Evolutionary conservation across 139 green algal genomes (phyloP).

Genomic region (Chlorella vulgaris): DNA sequence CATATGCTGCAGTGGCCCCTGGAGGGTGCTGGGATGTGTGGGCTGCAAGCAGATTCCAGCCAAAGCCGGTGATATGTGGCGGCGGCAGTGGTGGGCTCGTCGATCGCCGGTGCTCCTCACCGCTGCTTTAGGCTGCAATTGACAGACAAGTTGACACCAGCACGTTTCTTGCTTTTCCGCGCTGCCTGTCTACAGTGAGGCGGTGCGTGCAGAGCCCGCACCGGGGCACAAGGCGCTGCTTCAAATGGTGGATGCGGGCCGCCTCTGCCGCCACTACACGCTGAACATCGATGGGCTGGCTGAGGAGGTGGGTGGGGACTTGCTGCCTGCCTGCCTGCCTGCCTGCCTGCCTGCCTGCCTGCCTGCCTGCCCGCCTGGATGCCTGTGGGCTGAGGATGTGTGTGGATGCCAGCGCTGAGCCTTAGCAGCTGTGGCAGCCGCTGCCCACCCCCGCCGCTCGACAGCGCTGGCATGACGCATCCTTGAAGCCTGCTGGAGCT

Average conservation of each 20-base stretch:
- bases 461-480: too few relatives aligned
- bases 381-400: too few relatives aligned
- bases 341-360: too few relatives aligned
- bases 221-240: constrained; percentile 64
- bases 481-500: too few relatives aligned
- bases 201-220: constrained; percentile 54
- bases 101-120: too few relatives aligned
- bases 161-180: constrained; percentile 64
- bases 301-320: constrained; percentile 28
- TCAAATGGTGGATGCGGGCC: constrained; percentile 46
- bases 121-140: background rate
- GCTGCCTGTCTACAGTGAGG: constrained; percentile 80
- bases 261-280: constrained; percentile 88
- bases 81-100: too few relatives aligned
- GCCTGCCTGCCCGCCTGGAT: too few relatives aligned
- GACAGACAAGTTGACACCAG: background rate
- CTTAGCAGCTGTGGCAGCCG: too few relatives aligned
- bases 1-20: background rate
- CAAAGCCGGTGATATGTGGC: too few relatives aligned
- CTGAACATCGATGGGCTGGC: constrained; percentile 93
- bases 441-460: too few relatives aligned
- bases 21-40: background rate
- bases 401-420: too few relatives aligned
- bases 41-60: too few relatives aligned
- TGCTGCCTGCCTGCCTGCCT: background rate